phyloP scores from a whole-genome alignment of 2,329 filamentous ascomycete species.

The Talaromyces piceae region DNA sequence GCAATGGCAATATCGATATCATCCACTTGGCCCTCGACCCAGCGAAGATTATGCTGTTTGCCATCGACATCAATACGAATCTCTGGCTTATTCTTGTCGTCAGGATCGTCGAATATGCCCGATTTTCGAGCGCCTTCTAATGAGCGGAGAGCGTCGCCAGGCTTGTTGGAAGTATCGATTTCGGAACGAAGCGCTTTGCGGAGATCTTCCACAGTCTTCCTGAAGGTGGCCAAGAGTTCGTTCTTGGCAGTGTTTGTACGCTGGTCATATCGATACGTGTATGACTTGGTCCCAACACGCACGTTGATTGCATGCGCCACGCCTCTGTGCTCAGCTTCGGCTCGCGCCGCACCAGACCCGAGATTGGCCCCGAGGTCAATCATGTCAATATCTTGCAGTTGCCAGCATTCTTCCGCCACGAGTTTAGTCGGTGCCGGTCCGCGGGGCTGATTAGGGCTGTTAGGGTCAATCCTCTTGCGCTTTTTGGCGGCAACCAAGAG shows the following conservation, averaged over 20 bases:
- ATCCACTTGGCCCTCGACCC: conserved; percentile 92
- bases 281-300: conserved; percentile 79
- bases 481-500: conserved; percentile 84
- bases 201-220: conserved; percentile 87
- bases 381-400: conserved; percentile 83
- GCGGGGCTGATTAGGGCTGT: conserved; percentile 35
- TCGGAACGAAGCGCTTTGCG: conserved; percentile 79
- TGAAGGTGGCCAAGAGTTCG: conserved; percentile 75
- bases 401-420: conserved; percentile 91
- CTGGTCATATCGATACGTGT: conserved; percentile 88
- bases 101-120: conserved; percentile 69
- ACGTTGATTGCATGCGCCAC: conserved; percentile 85
- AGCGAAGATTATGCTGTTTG: conserved; percentile 90
- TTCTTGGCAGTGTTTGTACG: conserved; percentile 71
- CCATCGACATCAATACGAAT: conserved; percentile 94
- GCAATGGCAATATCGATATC: conserved; percentile 95
- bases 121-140: conserved; percentile 73
- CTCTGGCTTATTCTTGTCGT: conserved; percentile 62
- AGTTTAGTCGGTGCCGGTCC: conserved; percentile 58
- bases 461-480: conserved; percentile 75
- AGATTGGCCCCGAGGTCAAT: conserved; percentile 65
- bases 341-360: conserved; percentile 28
- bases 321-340: conserved; percentile 47
- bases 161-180: conserved; percentile 77
- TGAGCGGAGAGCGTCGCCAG: conserved; percentile 77